phyloP scores from a whole-genome alignment of 2,329 filamentous ascomycete species.

The Ciborinia camelliae region DNA sequence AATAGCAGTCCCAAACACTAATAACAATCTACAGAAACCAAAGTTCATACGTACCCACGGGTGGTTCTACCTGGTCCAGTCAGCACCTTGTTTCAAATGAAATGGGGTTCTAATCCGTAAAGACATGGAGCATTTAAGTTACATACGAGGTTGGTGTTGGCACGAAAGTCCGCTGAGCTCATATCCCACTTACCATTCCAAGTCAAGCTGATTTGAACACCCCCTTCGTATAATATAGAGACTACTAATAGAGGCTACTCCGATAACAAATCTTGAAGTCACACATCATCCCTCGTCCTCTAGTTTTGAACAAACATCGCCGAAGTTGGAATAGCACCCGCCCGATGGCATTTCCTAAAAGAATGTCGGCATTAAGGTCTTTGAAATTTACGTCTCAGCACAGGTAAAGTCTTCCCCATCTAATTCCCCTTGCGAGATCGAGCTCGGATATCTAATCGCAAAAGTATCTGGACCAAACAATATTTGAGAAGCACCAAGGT shows the following conservation, averaged over 20 bases:
- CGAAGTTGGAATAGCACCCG: not conserved
- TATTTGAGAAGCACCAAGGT: slow-evolving; percentile 83
- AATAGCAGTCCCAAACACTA: not conserved
- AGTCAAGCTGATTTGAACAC: not conserved
- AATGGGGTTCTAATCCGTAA: not conserved
- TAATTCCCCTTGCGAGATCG: too few relatives aligned
- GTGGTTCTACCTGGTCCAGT: too few relatives aligned
- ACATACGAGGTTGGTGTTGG: not conserved
- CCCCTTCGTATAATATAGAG: not conserved
- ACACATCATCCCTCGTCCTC: not conserved
- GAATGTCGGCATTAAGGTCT: slow-evolving; percentile 90
- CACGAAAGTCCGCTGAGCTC: not conserved
- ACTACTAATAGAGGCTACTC: not conserved
- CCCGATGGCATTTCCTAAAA: slow-evolving; percentile 60
- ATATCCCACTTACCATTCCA: not conserved
- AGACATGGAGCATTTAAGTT: not conserved
- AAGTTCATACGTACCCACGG: too few relatives aligned
- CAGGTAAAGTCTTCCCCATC: slow-evolving; percentile 64
- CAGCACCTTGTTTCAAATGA: not conserved
- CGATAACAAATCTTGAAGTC: not conserved
- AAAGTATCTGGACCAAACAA: slow-evolving; percentile 78
- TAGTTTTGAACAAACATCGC: not conserved
- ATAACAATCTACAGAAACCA: too few relatives aligned
- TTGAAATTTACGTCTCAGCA: slow-evolving; percentile 82
- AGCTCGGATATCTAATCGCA: not conserved